Percentiles rank a stretch among this genome's conserved stretches.
Evolutionary conservation across 2,329 filamentous ascomycete species (phyloP).

Genomic region (Colletotrichum endophyticum): DNA sequence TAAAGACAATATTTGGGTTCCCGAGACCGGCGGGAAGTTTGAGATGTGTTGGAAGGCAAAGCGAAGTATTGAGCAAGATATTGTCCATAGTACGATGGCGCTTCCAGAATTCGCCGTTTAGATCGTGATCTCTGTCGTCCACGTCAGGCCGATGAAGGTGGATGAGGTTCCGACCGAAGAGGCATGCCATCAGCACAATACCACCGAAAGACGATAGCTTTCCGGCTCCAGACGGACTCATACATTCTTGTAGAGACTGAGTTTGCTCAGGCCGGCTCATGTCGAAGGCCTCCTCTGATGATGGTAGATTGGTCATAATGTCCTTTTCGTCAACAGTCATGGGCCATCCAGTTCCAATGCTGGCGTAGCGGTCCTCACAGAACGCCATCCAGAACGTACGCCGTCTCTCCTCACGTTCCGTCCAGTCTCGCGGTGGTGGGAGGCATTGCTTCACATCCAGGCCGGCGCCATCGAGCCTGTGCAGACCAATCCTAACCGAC

Average conservation of each 20-base stretch:
- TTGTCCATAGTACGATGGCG: conserved; percentile 89
- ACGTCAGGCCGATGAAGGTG: conserved; percentile 87
- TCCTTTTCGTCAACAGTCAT: conserved; percentile 93
- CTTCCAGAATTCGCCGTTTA: conserved; percentile 96
- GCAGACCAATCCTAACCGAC: conserved; percentile 79
- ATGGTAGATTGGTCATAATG: conserved; percentile 84
- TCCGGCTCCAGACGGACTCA: conserved; percentile 73
- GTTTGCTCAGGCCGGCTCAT: conserved; percentile 78
- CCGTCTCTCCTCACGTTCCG: conserved; percentile 87
- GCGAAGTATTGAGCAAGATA: conserved; percentile 83
- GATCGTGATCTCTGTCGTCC: conserved; percentile 82
- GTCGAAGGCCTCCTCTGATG: conserved; percentile 84
- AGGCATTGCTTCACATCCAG: conserved; percentile 94
- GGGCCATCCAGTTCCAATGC: conserved; percentile 96
- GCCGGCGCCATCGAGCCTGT: conserved; percentile 81
- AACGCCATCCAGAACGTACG: conserved; percentile 97
- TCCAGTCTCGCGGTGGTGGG: conserved; percentile 88
- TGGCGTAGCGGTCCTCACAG: conserved; percentile 88
- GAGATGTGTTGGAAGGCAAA: conserved; percentile 80
- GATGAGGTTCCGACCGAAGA: conserved; percentile 89
- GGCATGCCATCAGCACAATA: conserved; percentile 82
- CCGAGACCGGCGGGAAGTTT: conserved; percentile 78
- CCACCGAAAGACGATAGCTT: conserved; percentile 80
- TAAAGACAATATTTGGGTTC: conserved; percentile 87
- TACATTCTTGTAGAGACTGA: conserved; percentile 70